Evolutionary conservation across 2,329 filamentous ascomycete genomes (phyloP).

Genomic region (Huntiella moniliformis): DNA sequence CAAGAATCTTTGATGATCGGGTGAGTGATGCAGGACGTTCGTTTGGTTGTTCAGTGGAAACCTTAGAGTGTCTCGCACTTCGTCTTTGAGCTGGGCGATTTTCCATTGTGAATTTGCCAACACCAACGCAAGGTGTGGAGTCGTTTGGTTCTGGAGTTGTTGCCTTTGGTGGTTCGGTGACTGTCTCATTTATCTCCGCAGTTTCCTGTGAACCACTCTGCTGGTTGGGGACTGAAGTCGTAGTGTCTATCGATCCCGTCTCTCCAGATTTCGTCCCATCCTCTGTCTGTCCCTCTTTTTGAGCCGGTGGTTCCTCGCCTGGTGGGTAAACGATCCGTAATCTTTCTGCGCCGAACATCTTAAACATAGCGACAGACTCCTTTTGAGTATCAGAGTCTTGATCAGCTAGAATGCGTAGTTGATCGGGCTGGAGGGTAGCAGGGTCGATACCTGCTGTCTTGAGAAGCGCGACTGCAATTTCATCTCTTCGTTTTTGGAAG

Average conservation of each 20-base stretch:
- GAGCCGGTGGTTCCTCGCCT: not conserved
- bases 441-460: conserved; percentile 30
- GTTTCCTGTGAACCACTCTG: too few species aligned
- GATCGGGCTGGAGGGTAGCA: conserved; percentile 31
- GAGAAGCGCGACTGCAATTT: conserved; percentile 27
- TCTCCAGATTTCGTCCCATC: conserved; percentile 7
- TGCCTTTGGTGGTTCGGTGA: too few species aligned
- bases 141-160: too few species aligned
- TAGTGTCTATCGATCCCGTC: conserved; percentile 6
- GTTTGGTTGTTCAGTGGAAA: too few species aligned
- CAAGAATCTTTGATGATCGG: too few species aligned
- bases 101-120: too few species aligned
- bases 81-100: too few species aligned
- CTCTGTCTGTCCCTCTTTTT: not conserved
- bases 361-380: conserved; percentile 36
- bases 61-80: too few species aligned
- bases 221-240: too few species aligned
- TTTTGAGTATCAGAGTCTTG: conserved; percentile 36
- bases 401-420: conserved; percentile 41
- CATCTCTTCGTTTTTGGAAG: conserved; percentile 11
- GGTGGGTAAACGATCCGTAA: conserved; percentile 36
- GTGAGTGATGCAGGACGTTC: too few species aligned
- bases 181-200: too few species aligned
- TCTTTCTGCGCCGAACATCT: conserved; percentile 36
- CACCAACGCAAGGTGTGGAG: too few species aligned